phyloP scores from a whole-genome alignment of 768 basidiomycete genomes.

The Xerocomus brunneocitrinus region DNA sequence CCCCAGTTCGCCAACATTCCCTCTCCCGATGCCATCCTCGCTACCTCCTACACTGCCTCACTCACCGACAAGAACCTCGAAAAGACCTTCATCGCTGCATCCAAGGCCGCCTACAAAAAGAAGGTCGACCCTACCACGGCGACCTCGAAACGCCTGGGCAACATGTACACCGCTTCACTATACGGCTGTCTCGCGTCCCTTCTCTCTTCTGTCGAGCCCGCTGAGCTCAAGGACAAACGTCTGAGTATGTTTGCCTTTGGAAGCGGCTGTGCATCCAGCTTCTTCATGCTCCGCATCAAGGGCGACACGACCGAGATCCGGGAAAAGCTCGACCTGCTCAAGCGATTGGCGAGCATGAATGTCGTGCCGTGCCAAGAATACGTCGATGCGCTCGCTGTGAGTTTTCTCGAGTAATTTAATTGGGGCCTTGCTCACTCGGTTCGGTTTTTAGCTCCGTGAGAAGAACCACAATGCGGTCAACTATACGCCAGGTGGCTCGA shows the following conservation, averaged over 20 bases:
- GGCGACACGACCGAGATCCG: constrained; percentile 82
- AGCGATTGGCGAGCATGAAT: constrained; percentile 78
- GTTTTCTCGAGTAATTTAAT: constrained; percentile 18
- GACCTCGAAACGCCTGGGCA: constrained; percentile 87
- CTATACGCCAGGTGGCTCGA: constrained; percentile 79
- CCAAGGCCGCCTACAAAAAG: constrained; percentile 68
- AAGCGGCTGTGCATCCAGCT: constrained; percentile 89
- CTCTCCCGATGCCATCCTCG: constrained; percentile 64
- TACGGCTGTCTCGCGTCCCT: constrained; percentile 93
- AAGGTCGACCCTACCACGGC: constrained; percentile 81
- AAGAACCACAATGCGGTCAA: constrained; percentile 89
- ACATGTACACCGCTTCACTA: constrained; percentile 97
- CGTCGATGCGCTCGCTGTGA: constrained; percentile 72
- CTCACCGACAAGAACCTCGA: constrained; percentile 94
- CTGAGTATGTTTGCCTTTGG: constrained; percentile 96
- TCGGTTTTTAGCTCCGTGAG: constrained; percentile 73
- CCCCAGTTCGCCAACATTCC: constrained; percentile 68
- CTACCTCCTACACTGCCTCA: constrained; percentile 63
- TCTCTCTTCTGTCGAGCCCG: constrained; percentile 66
- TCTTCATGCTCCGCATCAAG: constrained; percentile 85
- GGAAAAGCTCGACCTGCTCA: constrained; percentile 75
- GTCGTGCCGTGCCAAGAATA: constrained; percentile 92
- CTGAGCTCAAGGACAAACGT: constrained; percentile 73
- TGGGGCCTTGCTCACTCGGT: neutral
- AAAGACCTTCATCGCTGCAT: constrained; percentile 84